Evolutionary conservation across 1,139 yeast species (phyloP).

Genomic region (Yamadazyma sp.): DNA sequence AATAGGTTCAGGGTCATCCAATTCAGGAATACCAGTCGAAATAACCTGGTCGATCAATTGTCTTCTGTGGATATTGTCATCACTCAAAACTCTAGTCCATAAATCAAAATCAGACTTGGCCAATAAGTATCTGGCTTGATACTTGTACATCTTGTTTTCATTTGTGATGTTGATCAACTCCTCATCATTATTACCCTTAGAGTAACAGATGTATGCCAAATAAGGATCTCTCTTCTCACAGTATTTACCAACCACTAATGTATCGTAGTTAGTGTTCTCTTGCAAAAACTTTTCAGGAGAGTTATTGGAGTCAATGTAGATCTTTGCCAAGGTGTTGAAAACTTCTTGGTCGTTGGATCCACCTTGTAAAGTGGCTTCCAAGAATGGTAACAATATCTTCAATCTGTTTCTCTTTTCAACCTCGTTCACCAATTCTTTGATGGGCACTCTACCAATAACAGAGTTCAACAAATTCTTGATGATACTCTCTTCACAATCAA

Average conservation of each 20-base stretch:
- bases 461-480: constrained; percentile 79
- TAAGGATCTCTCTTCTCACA: constrained; percentile 99
- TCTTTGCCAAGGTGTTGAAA: constrained; percentile 92
- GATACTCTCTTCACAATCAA: constrained; percentile 91
- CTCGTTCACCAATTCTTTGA: constrained; percentile 83
- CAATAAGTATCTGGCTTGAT: constrained; percentile 93
- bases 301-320: constrained; percentile 95
- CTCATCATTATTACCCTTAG: constrained; percentile 88
- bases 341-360: constrained; percentile 92
- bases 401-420: constrained; percentile 96
- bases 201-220: constrained; percentile 94
- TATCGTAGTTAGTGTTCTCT: constrained; percentile 87
- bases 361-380: constrained; percentile 83
- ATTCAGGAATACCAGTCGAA: constrained; percentile 95
- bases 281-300: constrained; percentile 94
- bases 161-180: constrained; percentile 90
- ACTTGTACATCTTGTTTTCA: constrained; percentile 96
- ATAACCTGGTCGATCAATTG: constrained; percentile 91
- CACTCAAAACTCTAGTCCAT: constrained; percentile 77
- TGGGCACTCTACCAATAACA: constrained; percentile 93
- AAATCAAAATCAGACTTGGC: constrained; percentile 77
- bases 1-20: constrained; percentile 92
- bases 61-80: constrained; percentile 83
- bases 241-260: constrained; percentile 92
- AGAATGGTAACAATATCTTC: constrained; percentile 86